Base-by-base conservation (phyloP, 2,329 filamentous ascomycete genomes). In the Arthrobotrys pseudoclavata region DNA sequence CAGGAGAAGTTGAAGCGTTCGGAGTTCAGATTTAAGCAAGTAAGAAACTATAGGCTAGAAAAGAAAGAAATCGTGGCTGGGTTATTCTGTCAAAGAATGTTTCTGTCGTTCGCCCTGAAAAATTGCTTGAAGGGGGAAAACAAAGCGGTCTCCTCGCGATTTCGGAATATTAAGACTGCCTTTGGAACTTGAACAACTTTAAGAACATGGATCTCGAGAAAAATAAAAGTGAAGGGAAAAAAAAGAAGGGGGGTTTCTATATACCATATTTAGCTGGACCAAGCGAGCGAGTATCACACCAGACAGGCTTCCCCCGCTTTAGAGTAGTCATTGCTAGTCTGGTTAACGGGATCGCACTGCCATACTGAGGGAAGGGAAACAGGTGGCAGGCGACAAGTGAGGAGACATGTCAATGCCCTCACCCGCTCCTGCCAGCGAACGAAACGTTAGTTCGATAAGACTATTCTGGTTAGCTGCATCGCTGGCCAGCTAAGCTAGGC, bases 331-430 rank as follows among this genome's bases (percentile, higher is more conserved):
- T 45, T 18, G 42, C 42, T 45, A 9, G 42, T n/a, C 50, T 42
- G 37, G 37, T 24, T 47, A 37, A 60, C 37, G 47, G 34, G 53
- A 61, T 37, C 13, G 4, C 20, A 6, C 42, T 45, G 22, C 18
- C 9, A 50, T 60, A 20, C 34, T 60, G 55, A 40, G 12, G 55
- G 42, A 45, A 45, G 42, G 42, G 55, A 76, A 69, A 69, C 64
- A 76, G 50, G 48, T 76, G 72, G 72, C 72, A 67, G 72, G 72
- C 72, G 66, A 70, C 72, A 76, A 69, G 55, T 76, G 71, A 76
- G 48, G 71, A 55, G 60, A 47, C 64, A 63, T 63, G 71, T 76
- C 71, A 69, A 60, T 55, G 57, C 24, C 50, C 31, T 57, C 42
- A 15, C 50, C 47, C 22, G 60, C 45, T 53, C 63, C 29, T 76